These are phyloP conservation scores for Setaria italica DNA, from an alignment of 202 grass and related monocot species.

Conservation along the genomic window DNA sequence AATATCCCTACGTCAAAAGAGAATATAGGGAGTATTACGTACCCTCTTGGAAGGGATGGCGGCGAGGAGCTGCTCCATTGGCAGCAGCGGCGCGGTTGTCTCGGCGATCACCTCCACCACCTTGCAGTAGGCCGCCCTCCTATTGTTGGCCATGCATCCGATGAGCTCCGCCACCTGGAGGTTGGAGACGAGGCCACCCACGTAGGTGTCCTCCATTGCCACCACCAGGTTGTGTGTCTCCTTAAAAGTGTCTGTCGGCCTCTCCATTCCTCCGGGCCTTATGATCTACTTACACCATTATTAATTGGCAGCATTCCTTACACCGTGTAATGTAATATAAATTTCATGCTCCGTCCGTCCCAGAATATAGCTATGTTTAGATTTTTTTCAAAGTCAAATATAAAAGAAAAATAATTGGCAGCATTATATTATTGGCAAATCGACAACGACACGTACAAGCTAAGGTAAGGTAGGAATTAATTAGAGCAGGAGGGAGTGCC, in stretches of 20 bases:
- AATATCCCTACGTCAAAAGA: too few species aligned
- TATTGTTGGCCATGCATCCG: conserved; percentile 73
- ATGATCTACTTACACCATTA: conserved; percentile 48
- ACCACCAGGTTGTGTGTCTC: conserved; percentile 93
- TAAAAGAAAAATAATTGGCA: too few species aligned
- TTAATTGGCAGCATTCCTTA: too few species aligned
- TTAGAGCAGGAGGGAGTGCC: too few species aligned
- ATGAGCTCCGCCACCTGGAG: conserved; percentile 96
- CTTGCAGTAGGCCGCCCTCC: conserved; percentile 72
- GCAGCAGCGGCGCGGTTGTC: conserved; percentile 70
- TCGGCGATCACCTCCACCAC: conserved; percentile 81
- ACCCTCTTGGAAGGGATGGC: conserved; percentile 69
- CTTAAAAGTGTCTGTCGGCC: conserved; percentile 93
- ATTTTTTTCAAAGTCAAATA: too few species aligned
- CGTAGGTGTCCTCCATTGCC: conserved; percentile 72
- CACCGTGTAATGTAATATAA: too few species aligned
- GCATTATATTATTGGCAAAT: too few species aligned
- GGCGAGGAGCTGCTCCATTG: conserved; percentile 77
- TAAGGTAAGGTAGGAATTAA: too few species aligned
- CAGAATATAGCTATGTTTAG: too few species aligned
- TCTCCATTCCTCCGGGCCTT: conserved; percentile 91
- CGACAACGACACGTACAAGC: too few species aligned
- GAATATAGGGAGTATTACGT: too few species aligned
- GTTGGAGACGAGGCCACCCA: conserved; percentile 85
- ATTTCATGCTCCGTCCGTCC: too few species aligned